These are phyloP conservation scores for Colletotrichum sp. DNA, from an alignment of 2,329 filamentous ascomycete species.

Conservation along the genomic window DNA sequence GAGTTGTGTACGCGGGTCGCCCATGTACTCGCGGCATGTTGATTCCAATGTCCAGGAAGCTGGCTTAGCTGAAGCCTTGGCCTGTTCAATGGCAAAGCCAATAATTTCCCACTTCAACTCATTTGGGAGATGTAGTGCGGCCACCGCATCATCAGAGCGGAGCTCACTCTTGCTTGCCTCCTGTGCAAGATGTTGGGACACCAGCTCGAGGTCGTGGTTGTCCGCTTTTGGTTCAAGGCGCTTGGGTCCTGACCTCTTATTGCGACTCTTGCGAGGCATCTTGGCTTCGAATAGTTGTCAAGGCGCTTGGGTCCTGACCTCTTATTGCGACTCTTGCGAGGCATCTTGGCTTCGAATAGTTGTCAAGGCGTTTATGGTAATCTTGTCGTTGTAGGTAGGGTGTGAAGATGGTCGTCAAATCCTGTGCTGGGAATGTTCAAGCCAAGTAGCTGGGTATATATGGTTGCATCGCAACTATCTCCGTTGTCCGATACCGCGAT, in stretches of 20 bases:
- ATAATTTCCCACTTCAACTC: neutral
- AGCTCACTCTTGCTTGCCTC: neutral
- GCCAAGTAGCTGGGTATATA: neutral
- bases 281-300: too few species aligned
- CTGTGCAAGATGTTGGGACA: neutral
- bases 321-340: neutral
- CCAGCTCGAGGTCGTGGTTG: neutral
- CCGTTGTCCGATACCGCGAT: neutral
- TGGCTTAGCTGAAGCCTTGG: neutral
- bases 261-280: neutral
- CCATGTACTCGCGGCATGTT: neutral
- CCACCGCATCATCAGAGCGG: neutral
- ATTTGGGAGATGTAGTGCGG: neutral
- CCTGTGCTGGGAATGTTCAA: neutral
- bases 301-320: neutral
- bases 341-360: neutral
- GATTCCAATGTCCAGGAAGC: neutral
- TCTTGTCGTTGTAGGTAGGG: fast-evolving
- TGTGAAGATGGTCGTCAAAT: neutral
- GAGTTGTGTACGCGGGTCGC: neutral
- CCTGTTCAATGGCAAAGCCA: neutral
- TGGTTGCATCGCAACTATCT: neutral
- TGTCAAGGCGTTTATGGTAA: neutral
- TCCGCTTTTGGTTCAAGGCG: neutral
- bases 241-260: neutral